Conservation (phyloP, 163 green algal species). For the Scenedesmus sp. region DNA sequence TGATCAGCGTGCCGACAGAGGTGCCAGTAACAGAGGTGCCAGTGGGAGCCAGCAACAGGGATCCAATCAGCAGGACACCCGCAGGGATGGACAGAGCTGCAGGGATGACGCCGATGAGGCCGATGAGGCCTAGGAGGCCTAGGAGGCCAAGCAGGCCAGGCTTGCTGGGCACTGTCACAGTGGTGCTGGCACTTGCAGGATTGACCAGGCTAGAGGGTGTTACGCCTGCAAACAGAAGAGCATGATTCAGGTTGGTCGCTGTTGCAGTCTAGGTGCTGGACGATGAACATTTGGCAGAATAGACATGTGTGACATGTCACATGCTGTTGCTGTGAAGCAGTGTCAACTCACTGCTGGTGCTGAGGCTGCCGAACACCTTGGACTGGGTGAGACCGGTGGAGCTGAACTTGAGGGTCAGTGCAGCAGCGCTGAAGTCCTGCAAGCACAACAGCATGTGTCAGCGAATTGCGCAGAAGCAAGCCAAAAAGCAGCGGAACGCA, state of each 20-base stretch:
- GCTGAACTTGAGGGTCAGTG: neutral
- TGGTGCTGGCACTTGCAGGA: neutral
- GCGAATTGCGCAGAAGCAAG: neutral
- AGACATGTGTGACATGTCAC: no score
- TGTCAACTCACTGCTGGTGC: neutral
- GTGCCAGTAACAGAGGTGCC: neutral
- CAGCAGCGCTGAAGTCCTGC: neutral
- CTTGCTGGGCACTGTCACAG: slow-evolving; percentile 1
- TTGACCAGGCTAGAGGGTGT: no score
- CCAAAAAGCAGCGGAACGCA: no score
- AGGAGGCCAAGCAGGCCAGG: slow-evolving; percentile 10
- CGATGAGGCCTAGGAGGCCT: slow-evolving; percentile 9
- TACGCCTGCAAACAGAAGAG: no score
- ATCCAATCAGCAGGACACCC: neutral
- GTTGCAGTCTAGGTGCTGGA: no score
- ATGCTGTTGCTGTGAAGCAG: neutral
- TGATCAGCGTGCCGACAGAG: neutral
- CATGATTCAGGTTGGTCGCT: no score
- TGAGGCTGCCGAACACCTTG: neutral
- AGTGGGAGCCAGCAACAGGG: slow-evolving; percentile 19
- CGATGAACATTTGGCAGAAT: no score
- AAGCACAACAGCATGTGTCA: neutral
- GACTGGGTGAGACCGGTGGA: neutral
- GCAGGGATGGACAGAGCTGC: neutral
- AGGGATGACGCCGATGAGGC: slow-evolving; percentile 26